Evolutionary conservation across 108 stramenopile species (phyloP).

Genomic region (Pseudonitzschia delicatissima): DNA sequence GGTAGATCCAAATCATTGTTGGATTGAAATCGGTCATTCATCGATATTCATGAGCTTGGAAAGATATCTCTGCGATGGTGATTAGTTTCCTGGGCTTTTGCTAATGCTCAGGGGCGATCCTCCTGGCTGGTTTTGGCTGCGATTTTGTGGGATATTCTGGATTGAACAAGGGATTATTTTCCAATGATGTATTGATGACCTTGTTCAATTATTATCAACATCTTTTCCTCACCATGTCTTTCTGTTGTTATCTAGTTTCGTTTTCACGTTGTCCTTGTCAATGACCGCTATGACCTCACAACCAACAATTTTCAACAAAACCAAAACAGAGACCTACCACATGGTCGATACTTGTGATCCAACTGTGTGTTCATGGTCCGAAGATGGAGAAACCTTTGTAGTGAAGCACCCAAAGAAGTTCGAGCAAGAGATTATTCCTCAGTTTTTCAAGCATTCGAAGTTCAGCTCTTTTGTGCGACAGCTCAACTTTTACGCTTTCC

Average conservation of each 20-base stretch:
- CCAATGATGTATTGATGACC: background rate
- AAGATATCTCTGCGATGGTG: too few relatives aligned
- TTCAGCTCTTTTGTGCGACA: slow-evolving; percentile 81
- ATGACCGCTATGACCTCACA: too few relatives aligned
- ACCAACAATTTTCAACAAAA: too few relatives aligned
- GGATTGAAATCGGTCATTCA: too few relatives aligned
- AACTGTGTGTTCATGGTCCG: slow-evolving; percentile 66
- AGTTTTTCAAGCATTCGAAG: slow-evolving; percentile 96
- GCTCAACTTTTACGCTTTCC: slow-evolving; percentile 92
- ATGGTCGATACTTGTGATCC: slow-evolving; percentile 83
- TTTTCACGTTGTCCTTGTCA: background rate
- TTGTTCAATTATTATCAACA: background rate
- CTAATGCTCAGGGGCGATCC: too few relatives aligned
- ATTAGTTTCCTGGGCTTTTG: too few relatives aligned
- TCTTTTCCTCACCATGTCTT: background rate
- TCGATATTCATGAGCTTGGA: too few relatives aligned
- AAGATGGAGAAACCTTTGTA: slow-evolving; percentile 79
- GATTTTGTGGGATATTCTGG: background rate
- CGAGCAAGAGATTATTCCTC: slow-evolving; percentile 80
- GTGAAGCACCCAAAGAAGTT: slow-evolving; percentile 71
- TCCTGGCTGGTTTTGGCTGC: too few relatives aligned
- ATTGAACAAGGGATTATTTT: background rate
- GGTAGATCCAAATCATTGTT: too few relatives aligned
- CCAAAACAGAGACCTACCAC: slow-evolving; percentile 81
- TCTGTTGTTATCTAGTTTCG: background rate